A percentile compares a stretch with the other conserved stretches of the same genome.
Conservation (phyloP, 2,329 filamentous ascomycete genomes). For the Sclerotinia borealis region DNA sequence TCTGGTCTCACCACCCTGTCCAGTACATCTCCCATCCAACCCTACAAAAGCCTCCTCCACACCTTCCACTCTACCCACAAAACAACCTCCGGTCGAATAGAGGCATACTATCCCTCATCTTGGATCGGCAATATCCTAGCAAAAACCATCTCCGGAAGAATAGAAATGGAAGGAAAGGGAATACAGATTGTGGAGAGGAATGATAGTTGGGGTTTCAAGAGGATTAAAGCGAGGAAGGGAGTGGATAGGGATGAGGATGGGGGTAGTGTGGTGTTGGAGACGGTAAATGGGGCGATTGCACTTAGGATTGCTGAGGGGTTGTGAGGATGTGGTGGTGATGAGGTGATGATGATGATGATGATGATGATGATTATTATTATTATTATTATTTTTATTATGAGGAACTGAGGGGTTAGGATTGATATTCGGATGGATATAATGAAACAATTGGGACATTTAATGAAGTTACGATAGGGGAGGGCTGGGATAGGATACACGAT, state of each 20-base stretch:
- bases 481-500: neutral
- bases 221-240: slow-evolving; percentile 24
- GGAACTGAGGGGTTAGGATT: neutral
- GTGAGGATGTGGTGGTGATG: neutral
- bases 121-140: slow-evolving; percentile 27
- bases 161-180: slow-evolving; percentile 20
- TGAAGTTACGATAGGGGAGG: neutral
- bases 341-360: too few relatives aligned
- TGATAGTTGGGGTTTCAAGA: slow-evolving; percentile 21
- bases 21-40: neutral
- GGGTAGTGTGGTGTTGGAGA: slow-evolving; percentile 19
- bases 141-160: slow-evolving; percentile 24
- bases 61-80: slow-evolving; percentile 22
- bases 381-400: too few relatives aligned
- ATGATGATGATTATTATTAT: too few relatives aligned
- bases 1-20: neutral
- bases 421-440: neutral
- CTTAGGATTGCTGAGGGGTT: neutral
- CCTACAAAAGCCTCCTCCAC: slow-evolving; percentile 15
- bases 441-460: neutral
- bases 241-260: slow-evolving; percentile 22
- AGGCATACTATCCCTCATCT: slow-evolving; percentile 22
- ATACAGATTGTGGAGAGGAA: slow-evolving; percentile 21
- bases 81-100: slow-evolving; percentile 19
- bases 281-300: slow-evolving; percentile 18